Base-by-base conservation (phyloP, 345 rosid species). In the Populus alba region DNA sequence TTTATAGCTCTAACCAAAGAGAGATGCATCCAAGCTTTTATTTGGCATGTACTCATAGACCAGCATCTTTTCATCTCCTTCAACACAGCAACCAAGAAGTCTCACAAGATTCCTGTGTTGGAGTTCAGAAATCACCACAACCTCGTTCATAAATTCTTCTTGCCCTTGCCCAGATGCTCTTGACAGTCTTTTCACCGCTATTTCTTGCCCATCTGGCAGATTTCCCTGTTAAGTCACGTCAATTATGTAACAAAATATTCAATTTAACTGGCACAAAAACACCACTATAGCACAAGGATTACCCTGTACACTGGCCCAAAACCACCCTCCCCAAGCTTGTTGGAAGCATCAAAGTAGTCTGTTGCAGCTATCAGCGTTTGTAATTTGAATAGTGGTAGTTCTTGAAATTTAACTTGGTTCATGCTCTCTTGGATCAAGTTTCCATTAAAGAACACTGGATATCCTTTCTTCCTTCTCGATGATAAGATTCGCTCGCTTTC, bases 71-170 rank as follows among this genome's bases (percentile, higher is more conserved):
- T 86, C 87, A 9, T 84, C 83, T 69, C 81, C 79, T 27, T 82
- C 82, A 29, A 77, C 74, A 29, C 85, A 79, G 72, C 84, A 84
- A 35, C 90, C 90, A 0, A 79, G 72, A 1, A 84, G 82, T 65
- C 77, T 79, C 67, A 83, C 89, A 13, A 83, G 79, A 78, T 84
- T 88, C 17, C 78, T 72, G 38, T 88, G 85, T 41, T 85, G 88
- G 18, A 89, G 83, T 47, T 87, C 68, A 1, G 85, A 81, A n/a
- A 88, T 83, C 17, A 85, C 82, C 45, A 67, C 69, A 71, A 84
- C 81, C 25, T 89, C 90, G n/a, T 80, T 87, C 82, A 70, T 73
- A 59, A 88, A 83, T 51, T 88, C 87, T 78, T 79, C 71, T 1
- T 38, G 4, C 29, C 87, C 87, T 73, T 83, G 86, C 8, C 82